Conservation (phyloP, 1,139 yeast species). For the Suhomyces anneliseae region DNA sequence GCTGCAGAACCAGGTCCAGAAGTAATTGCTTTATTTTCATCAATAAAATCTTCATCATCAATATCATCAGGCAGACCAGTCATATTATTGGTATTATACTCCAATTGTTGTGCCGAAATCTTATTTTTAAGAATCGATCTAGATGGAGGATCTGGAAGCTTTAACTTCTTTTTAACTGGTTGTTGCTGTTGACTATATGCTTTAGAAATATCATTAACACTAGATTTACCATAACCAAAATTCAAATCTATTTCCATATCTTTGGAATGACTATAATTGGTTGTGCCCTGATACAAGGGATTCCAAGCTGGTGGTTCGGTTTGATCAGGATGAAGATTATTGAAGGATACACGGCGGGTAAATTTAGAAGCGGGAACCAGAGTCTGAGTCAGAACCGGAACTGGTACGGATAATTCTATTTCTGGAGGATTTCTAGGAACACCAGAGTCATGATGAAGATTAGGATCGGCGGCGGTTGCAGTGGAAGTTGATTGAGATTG, state of each 20-base stretch:
- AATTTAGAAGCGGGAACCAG: slow-evolving; percentile 5
- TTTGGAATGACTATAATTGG: slow-evolving; percentile 1
- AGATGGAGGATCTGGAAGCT: slow-evolving; percentile 35
- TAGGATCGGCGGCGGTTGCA: background rate
- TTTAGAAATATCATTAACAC: slow-evolving; percentile 17
- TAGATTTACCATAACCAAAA: slow-evolving; percentile 17
- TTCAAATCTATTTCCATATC: slow-evolving; percentile 3
- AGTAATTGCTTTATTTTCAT: slow-evolving; percentile 17
- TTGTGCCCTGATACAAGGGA: slow-evolving; percentile 1
- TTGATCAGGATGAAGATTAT: slow-evolving; percentile 38
- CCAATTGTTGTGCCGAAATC: slow-evolving; percentile 28
- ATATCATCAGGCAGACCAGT: slow-evolving; percentile 8
- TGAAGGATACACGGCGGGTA: slow-evolving; percentile 46
- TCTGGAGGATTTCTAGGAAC: slow-evolving; percentile 1
- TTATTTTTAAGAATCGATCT: slow-evolving; percentile 45
- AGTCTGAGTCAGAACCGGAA: too few relatives aligned
- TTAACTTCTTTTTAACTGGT: slow-evolving; percentile 17
- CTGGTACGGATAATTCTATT: background rate
- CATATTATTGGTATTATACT: background rate
- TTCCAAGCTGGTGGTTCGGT: slow-evolving; percentile 10
- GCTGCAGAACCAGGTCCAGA: slow-evolving; percentile 18
- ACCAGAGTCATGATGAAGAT: background rate
- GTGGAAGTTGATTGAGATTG: background rate
- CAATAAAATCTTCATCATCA: slow-evolving; percentile 15
- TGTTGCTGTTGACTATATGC: slow-evolving; percentile 11